Base-by-base conservation (phyloP, 192 early-diverging fungal species). In the Chytriomyces sp. region DNA sequence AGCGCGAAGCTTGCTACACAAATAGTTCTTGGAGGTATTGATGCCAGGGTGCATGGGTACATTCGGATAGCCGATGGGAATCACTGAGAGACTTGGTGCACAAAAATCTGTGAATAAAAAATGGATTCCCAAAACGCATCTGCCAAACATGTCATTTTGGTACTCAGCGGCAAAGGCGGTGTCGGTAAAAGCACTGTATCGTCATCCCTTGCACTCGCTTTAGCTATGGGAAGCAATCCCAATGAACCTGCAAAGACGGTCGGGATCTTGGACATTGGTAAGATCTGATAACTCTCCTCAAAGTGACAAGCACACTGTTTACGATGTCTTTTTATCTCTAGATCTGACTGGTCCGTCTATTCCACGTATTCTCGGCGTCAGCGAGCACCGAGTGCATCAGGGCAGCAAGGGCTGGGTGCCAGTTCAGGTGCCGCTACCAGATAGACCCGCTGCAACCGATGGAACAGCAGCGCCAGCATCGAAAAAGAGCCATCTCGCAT, bases 81-180 rank as follows among this genome's bases (percentile, higher is more conserved):
- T 35, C 35, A 35, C 35, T 35, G 35, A 35, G 35, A 35, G 35
- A 35, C 35, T 35, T 35, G 35, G 35, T 35, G 2, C 0, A 1
- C 0, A 35, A 35, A 35, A 35, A 35, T 35, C 35, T 1, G 35
- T 4, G 1, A 35, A 35, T 35, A 35, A 35, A 35, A 35, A 35
- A 35, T 35, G 35, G 35, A 1, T 3, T 68, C 67, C 18, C 67
- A 16, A 13, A 45, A 16, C n/a, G 13, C 67, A n/a, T 28, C 69
- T 26, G 71, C 71, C 57, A 93, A 93, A 81, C 93, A 96, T 83
- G 96, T 96, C 67, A 84, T 98, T n/a, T 86, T 99, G 7, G 91
- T 99, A 10, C 91, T 99, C 26, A 97, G 95, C 0, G 98, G 98
- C 28, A 99, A 99, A 81, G 98, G 98, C 74, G 98, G 98, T 45